Evolutionary conservation across 768 basidiomycete species (phyloP).

Genomic region (Suillus hirtellus): DNA sequence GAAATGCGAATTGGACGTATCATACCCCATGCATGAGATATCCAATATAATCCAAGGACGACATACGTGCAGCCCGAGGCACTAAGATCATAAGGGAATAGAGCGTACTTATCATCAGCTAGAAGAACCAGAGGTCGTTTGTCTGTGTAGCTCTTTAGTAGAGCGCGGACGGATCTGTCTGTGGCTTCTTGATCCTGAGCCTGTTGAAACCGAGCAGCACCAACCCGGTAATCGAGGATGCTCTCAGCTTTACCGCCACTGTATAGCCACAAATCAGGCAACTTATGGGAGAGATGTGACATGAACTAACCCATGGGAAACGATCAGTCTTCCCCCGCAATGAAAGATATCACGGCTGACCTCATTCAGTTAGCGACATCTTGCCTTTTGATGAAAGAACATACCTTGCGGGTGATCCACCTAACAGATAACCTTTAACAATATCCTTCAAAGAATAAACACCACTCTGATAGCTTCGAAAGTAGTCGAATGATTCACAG

Average conservation of each 20-base stretch:
- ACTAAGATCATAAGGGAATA: constrained; percentile 71
- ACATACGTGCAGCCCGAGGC: constrained; percentile 50
- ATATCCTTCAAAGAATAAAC: constrained; percentile 65
- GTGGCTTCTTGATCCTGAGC: constrained; percentile 68
- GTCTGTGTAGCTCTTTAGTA: constrained; percentile 57
- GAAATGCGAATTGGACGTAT: constrained; percentile 4
- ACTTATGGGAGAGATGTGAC: background rate
- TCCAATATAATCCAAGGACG: constrained; percentile 61
- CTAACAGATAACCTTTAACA: constrained; percentile 75
- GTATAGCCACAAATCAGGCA: constrained; percentile 8
- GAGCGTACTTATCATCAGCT: constrained; percentile 70
- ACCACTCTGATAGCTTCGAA: constrained; percentile 73
- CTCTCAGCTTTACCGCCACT: constrained; percentile 75
- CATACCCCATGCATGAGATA: constrained; percentile 57
- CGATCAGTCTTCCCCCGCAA: constrained; percentile 66
- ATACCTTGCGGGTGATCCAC: constrained; percentile 68
- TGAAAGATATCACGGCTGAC: constrained; percentile 68
- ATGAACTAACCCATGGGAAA: constrained; percentile 75
- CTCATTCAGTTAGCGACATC: background rate
- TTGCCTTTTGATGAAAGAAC: constrained; percentile 16
- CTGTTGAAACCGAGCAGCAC: constrained; percentile 38
- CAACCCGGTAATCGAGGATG: constrained; percentile 40
- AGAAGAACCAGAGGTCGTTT: constrained; percentile 65
- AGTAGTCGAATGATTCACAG: constrained; percentile 74
- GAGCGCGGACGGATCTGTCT: constrained; percentile 70